Base-by-base conservation (phyloP, 1,284 basidiomycete species). In the Sphagnurus paluster region DNA sequence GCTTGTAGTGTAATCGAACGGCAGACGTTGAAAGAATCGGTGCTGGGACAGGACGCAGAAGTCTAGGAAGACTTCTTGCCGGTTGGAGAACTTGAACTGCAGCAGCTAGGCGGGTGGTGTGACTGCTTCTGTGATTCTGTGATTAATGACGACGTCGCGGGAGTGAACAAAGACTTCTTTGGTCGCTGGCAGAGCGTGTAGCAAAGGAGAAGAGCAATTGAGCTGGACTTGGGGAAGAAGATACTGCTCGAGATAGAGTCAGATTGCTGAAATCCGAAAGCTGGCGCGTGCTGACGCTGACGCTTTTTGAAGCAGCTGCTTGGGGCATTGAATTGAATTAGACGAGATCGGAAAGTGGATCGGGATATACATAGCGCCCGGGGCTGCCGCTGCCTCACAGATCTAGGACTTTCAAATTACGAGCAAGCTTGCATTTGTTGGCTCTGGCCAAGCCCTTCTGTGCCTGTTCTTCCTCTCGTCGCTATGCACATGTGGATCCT, bases 141-240 rank as follows among this genome's bases (percentile, higher is more conserved):
- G 49, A 51, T 53, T 53, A 53, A 60, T 52, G 34, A 51, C 40
- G 55, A 56, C 57, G 50, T 58, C 49, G 56, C 57, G 56, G 55
- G 49, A 56, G 52, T 44, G 50, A 42, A 32, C 39, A 47, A 40
- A 42, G 55, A 58, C 48, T 41, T 47, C 46, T 44, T 45, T 41
- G 28, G 41, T 7, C 26, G 29, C 29, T 32, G 29, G 29, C 29
- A 32, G 19, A 23, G 25, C 25, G 35, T 14, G 32, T 26, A 33
- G 34, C 24, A 26, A 28, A 11, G 11, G 25, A 26, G 25, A 26
- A 26, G 7, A 26, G n/a, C n/a, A n/a, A n/a, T n/a, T n/a, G n/a
- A n/a, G n/a, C n/a, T n/a, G n/a, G n/a, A n/a, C n/a, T n/a, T n/a
- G n/a, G n/a, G n/a, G n/a, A n/a, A n/a, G 13, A 34, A 30, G 39